These are phyloP conservation scores for Trichoderma sp. DNA, from an alignment of 2,329 filamentous ascomycete species.

Conservation along the genomic window DNA sequence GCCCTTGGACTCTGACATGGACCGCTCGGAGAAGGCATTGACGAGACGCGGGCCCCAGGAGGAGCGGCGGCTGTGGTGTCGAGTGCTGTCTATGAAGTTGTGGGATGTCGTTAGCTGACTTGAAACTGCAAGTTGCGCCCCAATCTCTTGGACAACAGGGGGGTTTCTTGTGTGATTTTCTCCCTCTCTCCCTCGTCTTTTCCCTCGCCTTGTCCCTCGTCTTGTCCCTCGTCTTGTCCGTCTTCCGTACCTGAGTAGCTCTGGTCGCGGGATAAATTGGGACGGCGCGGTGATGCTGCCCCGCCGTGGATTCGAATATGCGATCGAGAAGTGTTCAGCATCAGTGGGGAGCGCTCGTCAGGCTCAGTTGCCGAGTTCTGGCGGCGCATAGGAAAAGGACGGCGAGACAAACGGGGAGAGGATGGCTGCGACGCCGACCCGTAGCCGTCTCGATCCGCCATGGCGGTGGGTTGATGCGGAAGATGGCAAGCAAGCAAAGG, in stretches of 20 bases:
- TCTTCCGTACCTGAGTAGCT: constrained; percentile 41
- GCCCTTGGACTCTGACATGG: constrained; percentile 61
- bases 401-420: constrained; percentile 34
- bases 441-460: constrained; percentile 32
- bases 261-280: constrained; percentile 38
- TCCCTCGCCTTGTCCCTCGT: no score
- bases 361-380: constrained; percentile 31
- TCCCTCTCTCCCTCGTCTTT: not conserved
- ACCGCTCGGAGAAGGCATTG: constrained; percentile 57
- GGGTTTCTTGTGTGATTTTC: not conserved
- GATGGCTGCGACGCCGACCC: constrained; percentile 31
- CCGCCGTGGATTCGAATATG: constrained; percentile 41
- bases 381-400: constrained; percentile 27
- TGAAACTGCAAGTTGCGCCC: not conserved
- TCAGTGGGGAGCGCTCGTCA: constrained; percentile 46
- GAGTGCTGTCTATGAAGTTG: constrained; percentile 36
- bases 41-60: constrained; percentile 61
- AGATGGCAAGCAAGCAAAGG: not conserved
- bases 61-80: constrained; percentile 54
- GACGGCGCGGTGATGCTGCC: constrained; percentile 28
- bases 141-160: not conserved
- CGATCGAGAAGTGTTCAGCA: constrained; percentile 39
- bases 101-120: not conserved
- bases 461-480: constrained; percentile 21
- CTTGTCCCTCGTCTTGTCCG: not conserved